A percentile compares a stretch with the other conserved stretches of the same genome.
Conservation (phyloP, 768 basidiomycete species). For the Boletellus sp. region DNA sequence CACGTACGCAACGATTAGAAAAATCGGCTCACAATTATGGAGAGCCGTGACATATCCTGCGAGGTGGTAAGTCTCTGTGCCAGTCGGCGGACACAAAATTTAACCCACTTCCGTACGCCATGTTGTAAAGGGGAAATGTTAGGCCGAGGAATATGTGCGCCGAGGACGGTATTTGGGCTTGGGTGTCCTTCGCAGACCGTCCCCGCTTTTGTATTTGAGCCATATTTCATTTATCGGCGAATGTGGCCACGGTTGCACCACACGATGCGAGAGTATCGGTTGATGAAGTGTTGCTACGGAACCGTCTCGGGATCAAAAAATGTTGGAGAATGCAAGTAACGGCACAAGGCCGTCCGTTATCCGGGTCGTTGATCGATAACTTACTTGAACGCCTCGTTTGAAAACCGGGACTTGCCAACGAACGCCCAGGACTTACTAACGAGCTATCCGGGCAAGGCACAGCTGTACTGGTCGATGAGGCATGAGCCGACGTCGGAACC, state of each 20-base stretch:
- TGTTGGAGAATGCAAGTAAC: not conserved
- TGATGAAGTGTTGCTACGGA: not conserved
- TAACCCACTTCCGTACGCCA: slow-evolving; percentile 23
- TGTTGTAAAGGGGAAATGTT: slow-evolving; percentile 3
- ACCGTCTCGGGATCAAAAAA: slow-evolving; percentile 4
- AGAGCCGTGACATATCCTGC: slow-evolving; percentile 33
- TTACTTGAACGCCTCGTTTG: slow-evolving; percentile 17
- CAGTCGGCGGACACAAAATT: not conserved
- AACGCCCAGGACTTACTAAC: slow-evolving; percentile 14
- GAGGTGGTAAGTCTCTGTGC: slow-evolving; percentile 9
- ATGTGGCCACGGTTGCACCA: not conserved
- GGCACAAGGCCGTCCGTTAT: not conserved
- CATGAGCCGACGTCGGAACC: slow-evolving; percentile 4
- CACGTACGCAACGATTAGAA: not conserved
- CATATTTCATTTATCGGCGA: slow-evolving; percentile 4
- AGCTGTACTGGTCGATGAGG: not conserved
- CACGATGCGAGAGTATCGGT: slow-evolving; percentile 1
- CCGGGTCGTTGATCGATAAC: slow-evolving; percentile 8
- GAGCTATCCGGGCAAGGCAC: not conserved
- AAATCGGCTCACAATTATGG: slow-evolving; percentile 44
- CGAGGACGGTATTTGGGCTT: not conserved
- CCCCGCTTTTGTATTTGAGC: slow-evolving; percentile 27
- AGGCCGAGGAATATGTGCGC: not conserved
- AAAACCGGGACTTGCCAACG: slow-evolving; percentile 4
- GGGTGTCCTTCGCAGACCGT: not conserved